phyloP scores from a whole-genome alignment of 2,329 filamentous ascomycete species.

The Clarireedia sp. region DNA sequence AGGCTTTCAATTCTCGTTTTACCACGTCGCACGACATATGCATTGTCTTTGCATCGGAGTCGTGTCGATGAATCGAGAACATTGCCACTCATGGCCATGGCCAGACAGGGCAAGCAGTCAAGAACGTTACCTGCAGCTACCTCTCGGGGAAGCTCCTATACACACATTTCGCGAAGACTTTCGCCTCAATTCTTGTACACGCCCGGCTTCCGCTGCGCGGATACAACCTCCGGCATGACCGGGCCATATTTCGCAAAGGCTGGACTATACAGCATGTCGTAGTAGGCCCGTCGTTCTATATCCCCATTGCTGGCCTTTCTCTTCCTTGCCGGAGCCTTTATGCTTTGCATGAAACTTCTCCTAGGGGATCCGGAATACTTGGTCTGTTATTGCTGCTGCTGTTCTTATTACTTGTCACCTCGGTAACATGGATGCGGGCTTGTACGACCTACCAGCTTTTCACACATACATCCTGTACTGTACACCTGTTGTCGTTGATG shows the following conservation, averaged over 20 bases:
- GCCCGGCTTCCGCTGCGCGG: background rate
- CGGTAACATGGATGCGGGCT: too few species aligned
- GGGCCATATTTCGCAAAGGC: background rate
- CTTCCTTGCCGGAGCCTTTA: background rate
- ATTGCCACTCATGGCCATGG: background rate
- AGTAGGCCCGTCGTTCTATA: background rate
- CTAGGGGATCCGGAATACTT: background rate
- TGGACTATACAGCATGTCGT: too few species aligned
- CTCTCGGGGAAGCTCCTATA: background rate
- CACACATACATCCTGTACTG: too few species aligned
- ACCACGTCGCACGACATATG: background rate
- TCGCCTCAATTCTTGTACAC: background rate
- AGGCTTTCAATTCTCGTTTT: background rate
- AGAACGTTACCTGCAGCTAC: background rate
- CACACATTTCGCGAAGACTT: too few species aligned
- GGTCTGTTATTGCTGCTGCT: too few species aligned
- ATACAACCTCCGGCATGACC: background rate
- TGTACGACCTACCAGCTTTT: too few species aligned
- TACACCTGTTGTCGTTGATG: too few species aligned
- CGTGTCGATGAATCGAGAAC: background rate
- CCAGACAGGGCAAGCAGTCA: background rate
- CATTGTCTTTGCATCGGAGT: background rate
- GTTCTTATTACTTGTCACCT: too few species aligned
- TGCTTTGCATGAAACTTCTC: background rate
- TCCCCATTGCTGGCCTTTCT: background rate